A percentile compares a stretch with the other conserved stretches of the same genome.
Conservation (phyloP, 179 eudicot genomes). For the Amaranthus tricolor region DNA sequence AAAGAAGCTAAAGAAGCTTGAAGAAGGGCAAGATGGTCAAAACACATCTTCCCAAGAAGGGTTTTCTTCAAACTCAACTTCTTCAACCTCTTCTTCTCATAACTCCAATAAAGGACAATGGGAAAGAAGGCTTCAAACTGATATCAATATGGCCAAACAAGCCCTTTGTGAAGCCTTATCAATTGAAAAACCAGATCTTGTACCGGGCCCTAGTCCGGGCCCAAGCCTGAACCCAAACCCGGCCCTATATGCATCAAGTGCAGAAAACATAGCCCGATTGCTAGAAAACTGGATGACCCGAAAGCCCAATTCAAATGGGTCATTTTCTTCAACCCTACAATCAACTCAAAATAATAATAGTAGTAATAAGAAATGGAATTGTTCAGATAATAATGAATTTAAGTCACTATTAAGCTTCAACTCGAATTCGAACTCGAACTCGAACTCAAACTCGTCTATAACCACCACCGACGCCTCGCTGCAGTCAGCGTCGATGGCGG, state of each 20-base stretch:
- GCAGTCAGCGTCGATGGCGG: slow-evolving; percentile 3
- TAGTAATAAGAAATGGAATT: not conserved
- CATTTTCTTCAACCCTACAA: slow-evolving; percentile 29
- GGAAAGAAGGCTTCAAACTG: slow-evolving; percentile 83
- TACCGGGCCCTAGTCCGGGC: not conserved
- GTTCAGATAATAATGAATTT: not conserved
- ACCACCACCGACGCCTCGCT: slow-evolving; percentile 24
- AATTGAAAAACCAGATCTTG: slow-evolving; percentile 37
- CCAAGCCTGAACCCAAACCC: slow-evolving; percentile 1
- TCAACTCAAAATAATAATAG: slow-evolving; percentile 10
- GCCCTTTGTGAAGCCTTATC: slow-evolving; percentile 75
- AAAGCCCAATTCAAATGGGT: slow-evolving; percentile 22
- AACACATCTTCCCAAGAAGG: slow-evolving; percentile 26
- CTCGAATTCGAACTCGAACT: slow-evolving; percentile 15
- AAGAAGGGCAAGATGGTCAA: slow-evolving; percentile 37
- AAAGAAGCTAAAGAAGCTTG: slow-evolving; percentile 54
- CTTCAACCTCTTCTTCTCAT: slow-evolving; percentile 28
- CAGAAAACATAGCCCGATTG: slow-evolving; percentile 70
- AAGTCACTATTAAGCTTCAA: slow-evolving; percentile 11
- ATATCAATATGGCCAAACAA: slow-evolving; percentile 67
- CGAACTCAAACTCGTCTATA: slow-evolving; percentile 22
- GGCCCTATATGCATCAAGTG: slow-evolving; percentile 54
- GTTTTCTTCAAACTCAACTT: slow-evolving; percentile 30
- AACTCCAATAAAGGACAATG: slow-evolving; percentile 59
- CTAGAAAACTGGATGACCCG: slow-evolving; percentile 56